These are phyloP conservation scores for Sugiyamaella marilandica DNA, from an alignment of 805 yeast genomes.

Conservation along the genomic window DNA sequence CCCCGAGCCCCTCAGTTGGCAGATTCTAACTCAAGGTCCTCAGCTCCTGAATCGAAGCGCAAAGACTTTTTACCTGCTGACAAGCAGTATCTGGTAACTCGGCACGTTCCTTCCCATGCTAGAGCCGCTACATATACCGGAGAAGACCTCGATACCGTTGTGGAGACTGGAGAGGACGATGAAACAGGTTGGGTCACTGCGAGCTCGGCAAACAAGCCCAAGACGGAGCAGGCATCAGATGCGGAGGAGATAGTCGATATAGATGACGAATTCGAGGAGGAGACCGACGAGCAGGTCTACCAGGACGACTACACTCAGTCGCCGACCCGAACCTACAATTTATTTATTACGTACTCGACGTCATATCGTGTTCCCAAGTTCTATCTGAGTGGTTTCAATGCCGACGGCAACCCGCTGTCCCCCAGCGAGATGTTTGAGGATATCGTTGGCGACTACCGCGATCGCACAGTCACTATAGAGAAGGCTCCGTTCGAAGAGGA, in stretches of 20 bases:
- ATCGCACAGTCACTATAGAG: constrained; percentile 95
- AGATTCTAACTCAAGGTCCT: constrained; percentile 30
- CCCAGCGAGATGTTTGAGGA: constrained; percentile 95
- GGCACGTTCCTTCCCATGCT: constrained; percentile 80
- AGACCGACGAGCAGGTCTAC: constrained; percentile 15
- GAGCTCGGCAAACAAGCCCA: background rate
- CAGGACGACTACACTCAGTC: constrained; percentile 12
- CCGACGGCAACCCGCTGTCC: constrained; percentile 77
- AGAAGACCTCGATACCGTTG: constrained; percentile 5
- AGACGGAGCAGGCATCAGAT: background rate
- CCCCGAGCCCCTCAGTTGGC: background rate
- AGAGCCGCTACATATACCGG: constrained; percentile 49
- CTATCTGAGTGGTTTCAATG: constrained; percentile 81
- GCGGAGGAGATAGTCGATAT: constrained; percentile 23
- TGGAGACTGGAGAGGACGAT: background rate
- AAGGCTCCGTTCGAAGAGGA: constrained; percentile 76
- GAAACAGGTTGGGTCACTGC: constrained; percentile 1
- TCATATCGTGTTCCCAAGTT: constrained; percentile 94
- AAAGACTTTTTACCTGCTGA: constrained; percentile 77
- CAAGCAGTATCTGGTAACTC: constrained; percentile 82
- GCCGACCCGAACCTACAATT: constrained; percentile 63
- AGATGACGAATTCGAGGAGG: constrained; percentile 22
- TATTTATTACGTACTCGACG: constrained; percentile 89
- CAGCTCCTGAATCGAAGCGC: constrained; percentile 48
- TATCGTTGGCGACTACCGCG: constrained; percentile 83